Base-by-base conservation (phyloP, 2,329 filamentous ascomycete genomes). In the Decorospora gaudefroyi region DNA sequence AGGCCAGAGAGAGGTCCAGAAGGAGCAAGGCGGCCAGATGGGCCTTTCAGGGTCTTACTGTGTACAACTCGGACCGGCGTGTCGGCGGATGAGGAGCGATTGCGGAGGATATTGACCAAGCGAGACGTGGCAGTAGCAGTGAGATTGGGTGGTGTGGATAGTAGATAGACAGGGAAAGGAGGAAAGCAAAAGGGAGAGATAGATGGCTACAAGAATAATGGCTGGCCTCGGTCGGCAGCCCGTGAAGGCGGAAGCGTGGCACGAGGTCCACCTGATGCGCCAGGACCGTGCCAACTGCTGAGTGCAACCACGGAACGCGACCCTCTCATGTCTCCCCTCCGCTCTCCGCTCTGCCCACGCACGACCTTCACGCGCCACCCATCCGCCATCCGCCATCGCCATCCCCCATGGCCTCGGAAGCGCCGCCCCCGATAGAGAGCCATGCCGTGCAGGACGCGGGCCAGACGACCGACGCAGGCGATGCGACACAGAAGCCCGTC, bases 331-430 rank as follows among this genome's bases (percentile, higher is more conserved):
- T 36, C 42, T 34, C 29, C 31, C 35, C 31, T 29, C 17, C 35
- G 31, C 39, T 21, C 35, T 15, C 9, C 19, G 23, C 10, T 26
- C 36, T 13, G 15, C 23, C 29, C 9, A 31, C 8, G 15, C 33
- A 15, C 39, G 2, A 7, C 21, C 34, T n/a, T 22, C 26, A 28
- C 21, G 28, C 43, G 19, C 31, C 13, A 31, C 21, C n/a, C 19
- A 6, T 17, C 27, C 28, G 34, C 42, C 22, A 44, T 34, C 31
- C 34, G 19, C 42, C 42, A 38, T 34, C 40, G 27, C 23, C 23
- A 30, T 32, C 46, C 48, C 49, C 42, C 52, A 68, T 69, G 66
- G 61, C 64, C 36, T 51, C 62, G 41, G 63, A 65, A 47, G 55
- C 28, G 22, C 51, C 49, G 29, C 38, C 35, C 8, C 55, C 55